A percentile compares a stretch with the other conserved stretches of the same genome.
Evolutionary conservation across 371 early-diverging fungal species (phyloP).

Genomic region (Rhizopus sp.): DNA sequence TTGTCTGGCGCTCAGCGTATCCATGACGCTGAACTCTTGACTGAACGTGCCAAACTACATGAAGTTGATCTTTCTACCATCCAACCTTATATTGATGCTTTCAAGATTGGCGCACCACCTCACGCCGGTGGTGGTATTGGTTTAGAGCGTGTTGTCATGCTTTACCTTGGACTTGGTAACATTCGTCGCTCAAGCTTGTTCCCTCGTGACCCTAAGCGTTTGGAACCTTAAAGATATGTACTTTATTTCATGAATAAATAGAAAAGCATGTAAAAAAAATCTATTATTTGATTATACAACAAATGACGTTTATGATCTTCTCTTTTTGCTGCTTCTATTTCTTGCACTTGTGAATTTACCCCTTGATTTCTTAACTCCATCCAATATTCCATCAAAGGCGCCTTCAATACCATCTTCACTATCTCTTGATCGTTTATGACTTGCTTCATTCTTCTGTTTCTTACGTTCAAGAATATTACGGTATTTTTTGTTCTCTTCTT

Average conservation of each 20-base stretch:
- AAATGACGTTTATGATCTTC: slow-evolving; percentile 20
- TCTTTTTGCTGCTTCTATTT: slow-evolving; percentile 17
- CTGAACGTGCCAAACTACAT: slow-evolving; percentile 81
- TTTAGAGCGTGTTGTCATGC: slow-evolving; percentile 98
- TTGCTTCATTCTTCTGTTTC: slow-evolving; percentile 31
- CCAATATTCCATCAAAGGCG: slow-evolving; percentile 23
- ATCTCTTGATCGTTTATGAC: slow-evolving; percentile 19
- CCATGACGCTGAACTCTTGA: slow-evolving; percentile 88
- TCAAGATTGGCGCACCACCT: slow-evolving; percentile 98
- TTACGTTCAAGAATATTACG: slow-evolving; percentile 56
- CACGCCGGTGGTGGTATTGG: slow-evolving; percentile 99
- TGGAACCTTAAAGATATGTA: slow-evolving; percentile 77
- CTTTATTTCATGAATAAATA: slow-evolving; percentile 1
- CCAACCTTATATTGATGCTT: slow-evolving; percentile 95
- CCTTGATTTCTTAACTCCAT: slow-evolving; percentile 14
- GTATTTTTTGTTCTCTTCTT: slow-evolving; percentile 53
- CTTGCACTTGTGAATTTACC: slow-evolving; percentile 14
- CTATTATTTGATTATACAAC: background rate
- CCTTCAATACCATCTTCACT: slow-evolving; percentile 14
- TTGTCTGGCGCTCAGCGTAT: slow-evolving; percentile 99
- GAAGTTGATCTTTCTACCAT: slow-evolving; percentile 87
- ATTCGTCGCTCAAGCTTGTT: slow-evolving; percentile 97
- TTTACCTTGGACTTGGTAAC: slow-evolving; percentile 95
- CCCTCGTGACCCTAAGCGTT: slow-evolving; percentile 99
- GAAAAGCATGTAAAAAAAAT: background rate